phyloP scores from a whole-genome alignment of 2,329 filamentous ascomycete genomes.

The Diaporthe sp. region DNA sequence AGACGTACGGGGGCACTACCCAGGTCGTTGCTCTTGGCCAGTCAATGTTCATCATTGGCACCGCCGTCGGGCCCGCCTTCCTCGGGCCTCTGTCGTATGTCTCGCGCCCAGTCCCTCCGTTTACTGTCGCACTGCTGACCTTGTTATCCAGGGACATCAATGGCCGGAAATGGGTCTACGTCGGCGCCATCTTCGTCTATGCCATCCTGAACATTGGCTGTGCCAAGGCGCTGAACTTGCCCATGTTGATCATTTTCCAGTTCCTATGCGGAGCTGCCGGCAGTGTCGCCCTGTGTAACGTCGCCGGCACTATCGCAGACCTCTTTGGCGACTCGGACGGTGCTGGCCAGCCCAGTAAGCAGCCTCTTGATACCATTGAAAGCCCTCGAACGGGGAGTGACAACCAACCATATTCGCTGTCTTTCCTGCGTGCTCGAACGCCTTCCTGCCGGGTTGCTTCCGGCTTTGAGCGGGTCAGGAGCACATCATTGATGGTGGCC shows the following conservation, averaged over 20 bases:
- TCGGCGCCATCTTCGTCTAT: slow-evolving; percentile 47
- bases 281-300: slow-evolving; percentile 48
- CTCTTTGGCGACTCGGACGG: slow-evolving; percentile 50
- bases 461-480: no score
- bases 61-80: slow-evolving; percentile 52
- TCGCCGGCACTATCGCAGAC: slow-evolving; percentile 48
- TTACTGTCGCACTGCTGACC: not conserved
- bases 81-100: slow-evolving; percentile 52
- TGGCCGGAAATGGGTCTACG: slow-evolving; percentile 56
- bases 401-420: no score
- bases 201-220: slow-evolving; percentile 49
- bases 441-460: no score
- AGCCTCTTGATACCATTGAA: not conserved
- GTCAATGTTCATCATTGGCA: slow-evolving; percentile 54
- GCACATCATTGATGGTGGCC: no score
- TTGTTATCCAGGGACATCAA: slow-evolving; percentile 48
- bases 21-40: slow-evolving; percentile 53
- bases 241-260: slow-evolving; percentile 52
- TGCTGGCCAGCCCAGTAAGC: slow-evolving; percentile 49
- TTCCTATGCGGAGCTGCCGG: slow-evolving; percentile 48
- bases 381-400: not conserved
- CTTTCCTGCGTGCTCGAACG: no score
- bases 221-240: slow-evolving; percentile 47
- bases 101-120: not conserved
- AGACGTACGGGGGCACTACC: slow-evolving; percentile 48